These are phyloP conservation scores for Neurospora terricola DNA, from an alignment of 495 filamentous ascomycete genomes.

Conservation along the genomic window DNA sequence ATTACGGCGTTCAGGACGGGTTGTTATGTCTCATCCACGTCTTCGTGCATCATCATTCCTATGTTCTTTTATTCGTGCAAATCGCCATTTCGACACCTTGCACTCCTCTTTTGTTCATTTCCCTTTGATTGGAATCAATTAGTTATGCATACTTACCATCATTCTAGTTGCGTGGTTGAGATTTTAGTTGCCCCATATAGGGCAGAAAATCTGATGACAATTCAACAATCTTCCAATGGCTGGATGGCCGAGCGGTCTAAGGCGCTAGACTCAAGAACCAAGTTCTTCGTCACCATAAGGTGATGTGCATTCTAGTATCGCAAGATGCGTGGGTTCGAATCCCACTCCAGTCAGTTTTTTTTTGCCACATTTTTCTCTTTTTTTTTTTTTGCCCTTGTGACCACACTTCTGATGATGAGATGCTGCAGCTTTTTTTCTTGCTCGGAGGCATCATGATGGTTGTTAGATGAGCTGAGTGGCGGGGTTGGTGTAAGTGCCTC, in stretches of 20 bases:
- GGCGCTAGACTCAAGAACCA: conserved; percentile 23
- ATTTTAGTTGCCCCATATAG: too few species aligned
- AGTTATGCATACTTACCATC: too few species aligned
- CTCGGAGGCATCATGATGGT: too few species aligned
- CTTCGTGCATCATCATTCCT: too few species aligned
- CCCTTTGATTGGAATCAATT: too few species aligned
- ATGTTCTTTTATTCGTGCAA: too few species aligned
- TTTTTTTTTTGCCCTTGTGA: background rate
- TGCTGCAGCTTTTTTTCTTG: background rate
- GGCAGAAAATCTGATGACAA: too few species aligned
- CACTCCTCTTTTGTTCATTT: too few species aligned
- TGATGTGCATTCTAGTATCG: conserved; percentile 20
- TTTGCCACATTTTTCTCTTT: background rate
- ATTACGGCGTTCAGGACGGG: too few species aligned
- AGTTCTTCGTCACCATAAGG: conserved; percentile 5
- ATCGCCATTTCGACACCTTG: too few species aligned
- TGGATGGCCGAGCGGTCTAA: conserved; percentile 27
- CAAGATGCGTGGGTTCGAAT: conserved; percentile 29
- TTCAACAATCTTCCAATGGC: conserved; percentile 4
- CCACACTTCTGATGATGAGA: background rate
- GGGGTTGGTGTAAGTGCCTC: background rate
- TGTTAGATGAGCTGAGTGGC: background rate
- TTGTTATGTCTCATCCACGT: too few species aligned
- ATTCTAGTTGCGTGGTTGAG: too few species aligned
- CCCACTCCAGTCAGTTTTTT: conserved; percentile 21